Evolutionary conservation across 495 filamentous ascomycete species (phyloP).

Genomic region (Acidiella bohemica): DNA sequence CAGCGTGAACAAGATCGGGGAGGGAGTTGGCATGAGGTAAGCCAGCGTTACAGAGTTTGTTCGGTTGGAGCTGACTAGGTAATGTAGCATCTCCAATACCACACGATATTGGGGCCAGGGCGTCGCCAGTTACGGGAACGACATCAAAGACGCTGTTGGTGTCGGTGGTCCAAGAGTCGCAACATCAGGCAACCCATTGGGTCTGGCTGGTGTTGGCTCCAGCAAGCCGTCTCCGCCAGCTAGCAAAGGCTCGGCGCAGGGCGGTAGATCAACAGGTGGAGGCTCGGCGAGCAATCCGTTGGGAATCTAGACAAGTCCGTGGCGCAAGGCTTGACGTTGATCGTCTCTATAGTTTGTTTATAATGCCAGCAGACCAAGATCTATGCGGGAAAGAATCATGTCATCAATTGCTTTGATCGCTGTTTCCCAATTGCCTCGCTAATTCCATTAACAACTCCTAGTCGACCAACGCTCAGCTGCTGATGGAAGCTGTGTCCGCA

Average conservation of each 20-base stretch:
- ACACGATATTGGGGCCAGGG: slow-evolving; percentile 31
- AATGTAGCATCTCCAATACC: slow-evolving; percentile 25
- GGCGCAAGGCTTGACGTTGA: too few species aligned
- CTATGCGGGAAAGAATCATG: too few species aligned
- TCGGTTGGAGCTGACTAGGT: background rate
- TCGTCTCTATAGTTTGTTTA: too few species aligned
- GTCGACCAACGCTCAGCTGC: slow-evolving; percentile 8
- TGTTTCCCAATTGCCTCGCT: slow-evolving; percentile 11
- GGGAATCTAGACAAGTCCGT: slow-evolving; percentile 18
- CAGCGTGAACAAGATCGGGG: slow-evolving; percentile 30
- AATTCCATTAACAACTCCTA: background rate
- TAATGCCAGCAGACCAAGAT: too few species aligned
- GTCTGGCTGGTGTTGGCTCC: slow-evolving; percentile 22
- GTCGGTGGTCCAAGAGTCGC: slow-evolving; percentile 27
- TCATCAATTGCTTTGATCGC: background rate
- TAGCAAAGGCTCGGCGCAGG: slow-evolving; percentile 12
- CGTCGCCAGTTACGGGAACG: slow-evolving; percentile 36
- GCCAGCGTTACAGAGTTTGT: too few species aligned
- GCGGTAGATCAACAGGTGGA: slow-evolving; percentile 9
- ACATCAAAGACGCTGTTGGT: slow-evolving; percentile 34
- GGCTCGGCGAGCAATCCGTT: slow-evolving; percentile 23
- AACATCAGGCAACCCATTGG: slow-evolving; percentile 33
- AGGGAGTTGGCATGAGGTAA: slow-evolving; percentile 28
- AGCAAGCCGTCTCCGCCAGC: slow-evolving; percentile 10
- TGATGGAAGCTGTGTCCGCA: slow-evolving; percentile 6